Evolutionary conservation across 176 grass and related monocot species (phyloP).

Genomic region (Oryza officinalis): DNA sequence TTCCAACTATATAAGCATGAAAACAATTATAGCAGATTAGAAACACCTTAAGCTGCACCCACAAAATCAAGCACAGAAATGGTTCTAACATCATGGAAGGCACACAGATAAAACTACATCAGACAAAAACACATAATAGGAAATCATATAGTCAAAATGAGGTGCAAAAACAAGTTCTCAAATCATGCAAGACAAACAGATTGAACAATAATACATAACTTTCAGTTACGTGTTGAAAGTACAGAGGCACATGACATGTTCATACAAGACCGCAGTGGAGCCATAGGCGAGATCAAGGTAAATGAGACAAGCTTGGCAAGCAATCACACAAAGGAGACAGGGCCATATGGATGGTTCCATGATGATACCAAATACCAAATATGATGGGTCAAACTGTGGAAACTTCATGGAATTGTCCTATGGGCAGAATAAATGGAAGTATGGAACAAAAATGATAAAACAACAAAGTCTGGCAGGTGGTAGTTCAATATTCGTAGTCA

Average conservation of each 20-base stretch:
- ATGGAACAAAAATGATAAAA: neutral
- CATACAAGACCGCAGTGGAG: neutral
- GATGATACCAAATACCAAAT: neutral
- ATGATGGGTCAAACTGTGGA: neutral
- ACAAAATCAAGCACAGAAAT: neutral
- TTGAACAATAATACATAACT: neutral
- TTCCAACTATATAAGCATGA: conserved; percentile 65
- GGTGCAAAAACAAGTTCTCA: neutral
- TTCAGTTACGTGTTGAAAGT: neutral
- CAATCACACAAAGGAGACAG: neutral
- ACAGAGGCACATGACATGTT: conserved; percentile 27
- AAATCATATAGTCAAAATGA: neutral
- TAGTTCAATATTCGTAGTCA: neutral
- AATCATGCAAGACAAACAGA: conserved; percentile 14
- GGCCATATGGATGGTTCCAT: conserved; percentile 12
- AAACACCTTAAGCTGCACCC: neutral
- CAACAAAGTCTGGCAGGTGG: neutral
- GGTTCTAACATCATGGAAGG: neutral
- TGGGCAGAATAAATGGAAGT: neutral
- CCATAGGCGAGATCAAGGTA: neutral
- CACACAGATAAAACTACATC: neutral
- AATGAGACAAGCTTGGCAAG: neutral
- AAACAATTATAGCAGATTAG: conserved; percentile 14
- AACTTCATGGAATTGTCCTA: neutral
- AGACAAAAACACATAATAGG: neutral